Percentiles rank a stretch among this genome's conserved stretches.
Conservation (phyloP, 1,139 yeast species). For the Pichia sp. region DNA sequence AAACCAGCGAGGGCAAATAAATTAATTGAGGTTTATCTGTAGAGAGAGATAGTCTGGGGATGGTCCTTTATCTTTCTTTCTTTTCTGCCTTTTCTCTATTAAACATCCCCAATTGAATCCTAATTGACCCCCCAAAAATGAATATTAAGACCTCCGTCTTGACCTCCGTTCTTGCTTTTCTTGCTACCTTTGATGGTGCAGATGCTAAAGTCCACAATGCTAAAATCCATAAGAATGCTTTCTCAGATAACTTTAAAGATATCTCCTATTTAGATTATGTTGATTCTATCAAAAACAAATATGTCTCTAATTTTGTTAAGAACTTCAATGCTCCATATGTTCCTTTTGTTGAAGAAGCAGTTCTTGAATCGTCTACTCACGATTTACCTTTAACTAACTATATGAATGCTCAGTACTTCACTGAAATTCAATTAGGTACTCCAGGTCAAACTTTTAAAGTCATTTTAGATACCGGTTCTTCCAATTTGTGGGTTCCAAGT, state of each 20-base stretch:
- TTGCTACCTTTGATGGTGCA: slow-evolving; percentile 36
- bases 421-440: slow-evolving; percentile 84
- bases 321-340: slow-evolving; percentile 30
- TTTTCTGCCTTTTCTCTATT: not conserved
- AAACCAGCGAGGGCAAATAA: not conserved
- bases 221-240: slow-evolving; percentile 56
- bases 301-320: slow-evolving; percentile 31
- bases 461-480: slow-evolving; percentile 89
- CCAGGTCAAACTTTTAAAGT: slow-evolving; percentile 92
- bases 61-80: not conserved
- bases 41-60: not conserved
- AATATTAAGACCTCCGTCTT: slow-evolving; percentile 32
- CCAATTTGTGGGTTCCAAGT: slow-evolving; percentile 95
- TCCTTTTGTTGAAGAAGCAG: slow-evolving; percentile 37
- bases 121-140: slow-evolving; percentile 24
- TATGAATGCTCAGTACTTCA: slow-evolving; percentile 88
- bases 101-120: not conserved
- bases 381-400: slow-evolving; percentile 86
- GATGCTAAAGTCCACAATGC: slow-evolving; percentile 62
- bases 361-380: slow-evolving; percentile 32
- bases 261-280: slow-evolving; percentile 58
- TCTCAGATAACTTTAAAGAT: slow-evolving; percentile 56
- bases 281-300: slow-evolving; percentile 66
- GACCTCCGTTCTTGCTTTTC: slow-evolving; percentile 43
- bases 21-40: too few species aligned